Conservation (phyloP, 106 monocot species). For the Iris macrosiphon region DNA sequence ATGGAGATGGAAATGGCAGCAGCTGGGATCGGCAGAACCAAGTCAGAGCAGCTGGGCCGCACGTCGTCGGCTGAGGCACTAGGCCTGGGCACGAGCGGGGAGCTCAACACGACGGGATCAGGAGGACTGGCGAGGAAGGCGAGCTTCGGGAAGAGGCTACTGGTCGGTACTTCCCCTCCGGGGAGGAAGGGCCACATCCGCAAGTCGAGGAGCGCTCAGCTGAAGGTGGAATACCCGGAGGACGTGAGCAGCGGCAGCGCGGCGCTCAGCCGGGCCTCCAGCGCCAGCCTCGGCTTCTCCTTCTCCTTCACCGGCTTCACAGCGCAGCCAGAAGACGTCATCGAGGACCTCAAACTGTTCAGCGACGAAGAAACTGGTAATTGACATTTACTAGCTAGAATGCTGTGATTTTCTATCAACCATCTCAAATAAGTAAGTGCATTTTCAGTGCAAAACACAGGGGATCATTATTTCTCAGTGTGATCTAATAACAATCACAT, state of each 20-base stretch:
- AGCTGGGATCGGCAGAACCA: conserved; percentile 25
- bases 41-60: conserved; percentile 50
- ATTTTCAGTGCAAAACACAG: no score
- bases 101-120: not conserved
- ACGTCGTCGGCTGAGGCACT: conserved; percentile 39
- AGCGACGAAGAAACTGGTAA: conserved; percentile 41
- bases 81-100: not conserved
- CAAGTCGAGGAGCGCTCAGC: conserved; percentile 52
- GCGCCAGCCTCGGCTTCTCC: conserved; percentile 67
- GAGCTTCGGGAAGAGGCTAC: conserved; percentile 33
- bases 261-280: conserved; percentile 51
- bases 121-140: conserved; percentile 28
- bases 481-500: no score
- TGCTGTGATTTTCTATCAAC: no score
- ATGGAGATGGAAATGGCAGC: conserved; percentile 29
- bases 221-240: conserved; percentile 56
- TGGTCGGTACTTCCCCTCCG: conserved; percentile 18
- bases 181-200: conserved; percentile 37
- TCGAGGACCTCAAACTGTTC: conserved; percentile 15
- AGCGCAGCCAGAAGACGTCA: conserved; percentile 38
- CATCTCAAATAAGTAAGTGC: no score
- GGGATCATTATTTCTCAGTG: no score
- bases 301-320: conserved; percentile 73
- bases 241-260: conserved; percentile 41
- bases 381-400: no score